These are phyloP conservation scores for Metarhizium rileyi DNA, from an alignment of 2,329 filamentous ascomycete genomes.

Conservation along the genomic window DNA sequence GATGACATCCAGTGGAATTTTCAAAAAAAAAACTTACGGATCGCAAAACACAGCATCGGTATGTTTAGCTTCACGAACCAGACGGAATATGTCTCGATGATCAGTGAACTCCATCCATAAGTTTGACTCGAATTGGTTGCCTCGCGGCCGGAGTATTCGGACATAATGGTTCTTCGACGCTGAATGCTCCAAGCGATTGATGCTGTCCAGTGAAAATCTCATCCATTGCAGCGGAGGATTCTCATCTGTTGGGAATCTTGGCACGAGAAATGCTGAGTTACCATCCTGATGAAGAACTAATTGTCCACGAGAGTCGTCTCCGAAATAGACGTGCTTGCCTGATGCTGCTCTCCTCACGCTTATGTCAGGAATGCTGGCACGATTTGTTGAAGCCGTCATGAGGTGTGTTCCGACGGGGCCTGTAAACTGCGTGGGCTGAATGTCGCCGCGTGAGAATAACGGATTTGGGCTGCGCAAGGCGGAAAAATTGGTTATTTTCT, in stretches of 20 bases:
- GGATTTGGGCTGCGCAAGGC: slow-evolving; percentile 1
- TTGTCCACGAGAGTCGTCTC: neutral
- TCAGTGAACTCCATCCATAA: slow-evolving; percentile 15
- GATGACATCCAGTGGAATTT: too few relatives aligned
- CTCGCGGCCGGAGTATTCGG: slow-evolving; percentile 14
- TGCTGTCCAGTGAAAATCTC: slow-evolving; percentile 2
- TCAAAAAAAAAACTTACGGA: neutral
- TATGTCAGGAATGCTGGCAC: neutral
- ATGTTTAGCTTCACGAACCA: neutral
- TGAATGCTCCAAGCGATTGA: slow-evolving; percentile 9
- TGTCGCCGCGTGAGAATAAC: slow-evolving; percentile 16
- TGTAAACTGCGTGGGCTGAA: slow-evolving; percentile 14
- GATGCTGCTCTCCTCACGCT: slow-evolving; percentile 16
- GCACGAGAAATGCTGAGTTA: neutral
- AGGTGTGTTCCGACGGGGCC: neutral
- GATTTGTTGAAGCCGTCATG: neutral
- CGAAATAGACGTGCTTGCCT: slow-evolving; percentile 10
- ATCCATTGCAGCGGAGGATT: slow-evolving; percentile 5
- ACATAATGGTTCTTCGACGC: slow-evolving; percentile 11
- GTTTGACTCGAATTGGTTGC: neutral
- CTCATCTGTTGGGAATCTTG: neutral
- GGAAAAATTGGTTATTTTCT: slow-evolving; percentile 10
- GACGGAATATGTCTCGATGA: neutral
- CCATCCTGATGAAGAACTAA: slow-evolving; percentile 4
- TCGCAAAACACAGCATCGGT: neutral